Evolutionary conservation across 2,329 filamentous ascomycete species (phyloP).

Genomic region (Coniochaeta ligniaria): DNA sequence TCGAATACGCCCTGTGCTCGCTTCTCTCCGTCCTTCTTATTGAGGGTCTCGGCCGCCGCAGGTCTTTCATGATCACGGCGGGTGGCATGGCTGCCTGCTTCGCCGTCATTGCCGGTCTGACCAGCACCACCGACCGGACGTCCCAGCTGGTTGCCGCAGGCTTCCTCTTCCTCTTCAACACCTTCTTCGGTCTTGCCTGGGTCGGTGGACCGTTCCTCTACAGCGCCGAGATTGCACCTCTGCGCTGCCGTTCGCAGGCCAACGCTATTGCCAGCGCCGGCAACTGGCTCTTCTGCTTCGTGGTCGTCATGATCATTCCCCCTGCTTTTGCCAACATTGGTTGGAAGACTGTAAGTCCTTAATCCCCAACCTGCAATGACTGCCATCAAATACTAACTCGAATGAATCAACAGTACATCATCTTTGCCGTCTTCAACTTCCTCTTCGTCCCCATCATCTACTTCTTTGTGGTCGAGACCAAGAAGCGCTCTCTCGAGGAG

Average conservation of each 20-base stretch:
- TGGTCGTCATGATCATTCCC: constrained; percentile 55
- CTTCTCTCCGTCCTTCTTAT: constrained; percentile 45
- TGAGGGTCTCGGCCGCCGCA: constrained; percentile 37
- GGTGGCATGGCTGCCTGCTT: constrained; percentile 56
- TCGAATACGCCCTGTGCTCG: not conserved
- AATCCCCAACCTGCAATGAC: not conserved
- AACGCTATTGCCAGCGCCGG: constrained; percentile 51
- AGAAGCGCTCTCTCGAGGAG: constrained; percentile 5
- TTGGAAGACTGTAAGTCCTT: constrained; percentile 22
- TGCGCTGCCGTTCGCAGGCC: constrained; percentile 37
- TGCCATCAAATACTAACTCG: not conserved
- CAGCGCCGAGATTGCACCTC: constrained; percentile 46
- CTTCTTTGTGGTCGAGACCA: constrained; percentile 5
- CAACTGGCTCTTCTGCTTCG: constrained; percentile 49
- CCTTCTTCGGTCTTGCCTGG: constrained; percentile 60
- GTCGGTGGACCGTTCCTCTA: constrained; percentile 56
- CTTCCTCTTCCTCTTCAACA: constrained; percentile 63
- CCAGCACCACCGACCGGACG: constrained; percentile 44
- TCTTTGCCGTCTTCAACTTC: constrained; percentile 16
- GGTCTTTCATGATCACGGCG: constrained; percentile 34
- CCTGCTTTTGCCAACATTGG: constrained; percentile 52
- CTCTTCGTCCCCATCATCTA: constrained; percentile 8
- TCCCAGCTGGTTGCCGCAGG: constrained; percentile 41
- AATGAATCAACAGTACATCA: constrained; percentile 1
- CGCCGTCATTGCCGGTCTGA: constrained; percentile 57